Percentiles rank a stretch among this genome's conserved stretches.
Evolutionary conservation across 306 rosid species (phyloP).

Genomic region (Bauhinia variegata): DNA sequence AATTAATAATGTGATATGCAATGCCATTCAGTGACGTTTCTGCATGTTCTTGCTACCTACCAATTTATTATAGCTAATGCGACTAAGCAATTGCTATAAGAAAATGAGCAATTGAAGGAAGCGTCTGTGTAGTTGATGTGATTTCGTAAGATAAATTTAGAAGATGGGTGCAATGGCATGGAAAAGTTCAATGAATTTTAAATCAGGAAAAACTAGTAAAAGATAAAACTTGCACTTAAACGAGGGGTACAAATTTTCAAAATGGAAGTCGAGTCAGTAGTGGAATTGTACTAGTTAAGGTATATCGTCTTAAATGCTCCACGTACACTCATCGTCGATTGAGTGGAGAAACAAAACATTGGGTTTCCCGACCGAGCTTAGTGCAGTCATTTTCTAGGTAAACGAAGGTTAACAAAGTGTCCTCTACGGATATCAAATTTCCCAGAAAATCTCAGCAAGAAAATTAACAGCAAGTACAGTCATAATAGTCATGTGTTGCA

Average conservation of each 20-base stretch:
- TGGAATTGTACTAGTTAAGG: conserved; percentile 37
- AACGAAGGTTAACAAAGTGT: conserved; percentile 19
- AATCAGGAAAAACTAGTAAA: conserved; percentile 22
- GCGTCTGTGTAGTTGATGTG: conserved; percentile 44
- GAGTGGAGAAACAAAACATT: conserved; percentile 28
- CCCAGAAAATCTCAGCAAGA: conserved; percentile 27
- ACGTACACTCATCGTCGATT: conserved; percentile 26
- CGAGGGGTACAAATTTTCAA: conserved; percentile 59
- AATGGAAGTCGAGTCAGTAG: conserved; percentile 32
- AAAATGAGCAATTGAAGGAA: conserved; percentile 37
- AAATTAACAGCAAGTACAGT: conserved; percentile 30
- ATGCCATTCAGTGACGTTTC: conserved; percentile 45
- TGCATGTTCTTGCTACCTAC: conserved; percentile 28
- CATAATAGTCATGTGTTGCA: background rate
- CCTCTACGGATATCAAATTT: conserved; percentile 11
- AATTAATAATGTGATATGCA: conserved; percentile 20
- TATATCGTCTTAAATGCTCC: conserved; percentile 32
- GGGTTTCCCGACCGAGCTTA: conserved; percentile 12
- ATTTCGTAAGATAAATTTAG: conserved; percentile 36
- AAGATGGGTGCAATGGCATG: conserved; percentile 36
- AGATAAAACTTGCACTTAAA: conserved; percentile 53
- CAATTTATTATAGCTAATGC: conserved; percentile 29
- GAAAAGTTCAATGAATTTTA: conserved; percentile 40
- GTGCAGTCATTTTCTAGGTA: conserved; percentile 49
- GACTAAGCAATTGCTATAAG: conserved; percentile 33